These are phyloP conservation scores for Miscanthus lutarioriparius DNA, from an alignment of 176 grass and related monocot genomes.

Conservation along the genomic window DNA sequence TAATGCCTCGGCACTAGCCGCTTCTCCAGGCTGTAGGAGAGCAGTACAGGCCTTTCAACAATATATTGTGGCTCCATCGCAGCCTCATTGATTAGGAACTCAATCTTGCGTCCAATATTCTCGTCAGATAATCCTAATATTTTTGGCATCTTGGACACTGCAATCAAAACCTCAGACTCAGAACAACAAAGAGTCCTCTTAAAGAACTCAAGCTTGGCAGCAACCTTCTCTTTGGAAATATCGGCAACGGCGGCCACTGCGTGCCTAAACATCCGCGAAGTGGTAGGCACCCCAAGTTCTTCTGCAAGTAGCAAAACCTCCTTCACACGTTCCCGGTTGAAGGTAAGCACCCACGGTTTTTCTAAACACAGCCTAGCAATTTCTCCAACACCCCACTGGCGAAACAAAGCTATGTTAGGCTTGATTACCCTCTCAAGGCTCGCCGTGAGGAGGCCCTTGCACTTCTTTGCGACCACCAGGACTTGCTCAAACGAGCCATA, in stretches of 20 bases:
- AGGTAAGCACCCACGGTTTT: neutral
- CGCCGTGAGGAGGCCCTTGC: accelerated
- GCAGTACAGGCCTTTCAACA: neutral
- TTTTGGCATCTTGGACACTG: neutral
- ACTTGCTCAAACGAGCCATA: neutral
- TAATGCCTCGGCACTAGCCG: neutral
- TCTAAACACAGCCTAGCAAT: neutral
- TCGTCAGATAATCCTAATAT: neutral
- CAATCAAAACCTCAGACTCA: neutral
- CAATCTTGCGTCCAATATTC: neutral
- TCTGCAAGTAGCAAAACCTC: neutral
- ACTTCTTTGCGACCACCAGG: neutral
- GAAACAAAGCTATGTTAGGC: neutral
- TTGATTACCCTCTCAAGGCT: neutral
- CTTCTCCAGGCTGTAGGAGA: neutral
- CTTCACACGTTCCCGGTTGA: neutral
- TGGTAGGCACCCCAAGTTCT: neutral
- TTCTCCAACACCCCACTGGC: neutral
- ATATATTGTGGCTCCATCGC: neutral
- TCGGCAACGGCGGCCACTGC: accelerated
- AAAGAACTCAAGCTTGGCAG: neutral
- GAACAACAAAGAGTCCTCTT: neutral
- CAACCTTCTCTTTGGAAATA: neutral
- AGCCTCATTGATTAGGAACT: neutral
- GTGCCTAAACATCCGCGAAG: neutral